Percentiles rank a stretch among this genome's conserved stretches.
Evolutionary conservation across 441 rosid species (phyloP).

Genomic region (Adansonia gregorii): DNA sequence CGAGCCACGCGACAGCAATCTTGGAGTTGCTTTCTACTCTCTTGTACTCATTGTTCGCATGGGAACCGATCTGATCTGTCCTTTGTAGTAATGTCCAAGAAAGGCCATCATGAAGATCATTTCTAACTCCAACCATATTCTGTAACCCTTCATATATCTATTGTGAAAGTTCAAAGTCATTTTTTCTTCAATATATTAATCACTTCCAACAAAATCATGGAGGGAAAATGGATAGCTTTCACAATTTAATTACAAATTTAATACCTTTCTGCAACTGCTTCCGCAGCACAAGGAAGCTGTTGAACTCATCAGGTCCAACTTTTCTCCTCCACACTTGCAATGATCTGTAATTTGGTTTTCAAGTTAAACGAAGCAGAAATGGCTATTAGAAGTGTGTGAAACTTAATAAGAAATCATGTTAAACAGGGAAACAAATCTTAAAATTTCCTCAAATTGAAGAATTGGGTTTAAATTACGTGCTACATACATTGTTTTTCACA

Average conservation of each 20-base stretch:
- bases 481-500: slow-evolving; percentile 18
- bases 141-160: slow-evolving; percentile 33
- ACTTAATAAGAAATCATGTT: no score
- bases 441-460: background rate
- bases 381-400: no score
- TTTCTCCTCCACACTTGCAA: slow-evolving; percentile 18
- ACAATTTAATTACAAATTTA: background rate
- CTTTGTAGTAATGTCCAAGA: slow-evolving; percentile 35
- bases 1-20: slow-evolving; percentile 23
- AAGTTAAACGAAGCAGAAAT: background rate
- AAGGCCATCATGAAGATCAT: slow-evolving; percentile 23
- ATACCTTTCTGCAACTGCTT: slow-evolving; percentile 35
- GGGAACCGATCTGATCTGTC: background rate
- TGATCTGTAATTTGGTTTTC: slow-evolving; percentile 31
- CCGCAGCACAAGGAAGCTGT: slow-evolving; percentile 27
- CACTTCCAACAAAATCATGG: background rate
- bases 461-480: background rate
- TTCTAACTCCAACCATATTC: slow-evolving; percentile 26
- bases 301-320: slow-evolving; percentile 22
- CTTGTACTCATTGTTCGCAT: background rate
- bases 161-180: background rate
- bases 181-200: background rate
- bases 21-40: slow-evolving; percentile 22
- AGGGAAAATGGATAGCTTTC: background rate
- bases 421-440: background rate